Percentiles rank a stretch among this genome's conserved stretches.
These are phyloP conservation scores for Aplosporella prunicola DNA, from an alignment of 2,329 filamentous ascomycete genomes.

Conservation along the genomic window DNA sequence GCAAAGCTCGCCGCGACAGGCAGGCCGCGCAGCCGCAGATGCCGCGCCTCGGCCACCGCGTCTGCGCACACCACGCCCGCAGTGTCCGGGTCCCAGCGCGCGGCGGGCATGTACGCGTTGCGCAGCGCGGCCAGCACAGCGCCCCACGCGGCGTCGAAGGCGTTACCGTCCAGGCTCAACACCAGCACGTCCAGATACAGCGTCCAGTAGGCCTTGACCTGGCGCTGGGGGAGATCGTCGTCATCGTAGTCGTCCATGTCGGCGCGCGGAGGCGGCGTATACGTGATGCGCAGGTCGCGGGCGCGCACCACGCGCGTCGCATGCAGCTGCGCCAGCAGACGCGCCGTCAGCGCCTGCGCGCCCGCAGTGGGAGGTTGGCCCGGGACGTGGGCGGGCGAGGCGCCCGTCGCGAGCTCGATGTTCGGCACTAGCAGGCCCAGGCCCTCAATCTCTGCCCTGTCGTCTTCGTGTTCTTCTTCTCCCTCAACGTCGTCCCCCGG, in stretches of 20 bases:
- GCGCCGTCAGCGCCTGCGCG: slow-evolving; percentile 76
- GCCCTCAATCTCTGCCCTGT: slow-evolving; percentile 32
- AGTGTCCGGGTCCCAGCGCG: slow-evolving; percentile 74
- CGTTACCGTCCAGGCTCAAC: slow-evolving; percentile 83
- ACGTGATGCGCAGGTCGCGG: slow-evolving; percentile 64
- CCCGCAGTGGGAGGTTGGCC: slow-evolving; percentile 70
- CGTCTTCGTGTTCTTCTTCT: slow-evolving; percentile 13
- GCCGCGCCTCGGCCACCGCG: slow-evolving; percentile 42
- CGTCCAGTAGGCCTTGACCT: slow-evolving; percentile 82
- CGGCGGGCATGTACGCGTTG: slow-evolving; percentile 66
- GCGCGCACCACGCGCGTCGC: slow-evolving; percentile 56
- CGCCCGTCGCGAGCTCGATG: slow-evolving; percentile 84
- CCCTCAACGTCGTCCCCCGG: slow-evolving; percentile 4
- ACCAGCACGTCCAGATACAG: slow-evolving; percentile 94
- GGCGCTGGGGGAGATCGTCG: slow-evolving; percentile 36
- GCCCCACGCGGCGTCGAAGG: slow-evolving; percentile 85
- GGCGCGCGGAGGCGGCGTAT: slow-evolving; percentile 39
- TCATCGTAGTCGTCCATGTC: slow-evolving; percentile 39
- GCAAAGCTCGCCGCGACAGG: slow-evolving; percentile 71
- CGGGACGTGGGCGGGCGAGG: slow-evolving; percentile 74
- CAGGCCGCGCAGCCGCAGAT: slow-evolving; percentile 52
- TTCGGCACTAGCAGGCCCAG: slow-evolving; percentile 81
- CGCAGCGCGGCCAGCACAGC: slow-evolving; percentile 70
- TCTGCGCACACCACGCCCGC: slow-evolving; percentile 71
- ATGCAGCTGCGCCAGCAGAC: slow-evolving; percentile 68